A percentile compares a stretch with the other conserved stretches of the same genome.
phyloP scores from a whole-genome alignment of 768 basidiomycete genomes.

The Jaapia argillacea region DNA sequence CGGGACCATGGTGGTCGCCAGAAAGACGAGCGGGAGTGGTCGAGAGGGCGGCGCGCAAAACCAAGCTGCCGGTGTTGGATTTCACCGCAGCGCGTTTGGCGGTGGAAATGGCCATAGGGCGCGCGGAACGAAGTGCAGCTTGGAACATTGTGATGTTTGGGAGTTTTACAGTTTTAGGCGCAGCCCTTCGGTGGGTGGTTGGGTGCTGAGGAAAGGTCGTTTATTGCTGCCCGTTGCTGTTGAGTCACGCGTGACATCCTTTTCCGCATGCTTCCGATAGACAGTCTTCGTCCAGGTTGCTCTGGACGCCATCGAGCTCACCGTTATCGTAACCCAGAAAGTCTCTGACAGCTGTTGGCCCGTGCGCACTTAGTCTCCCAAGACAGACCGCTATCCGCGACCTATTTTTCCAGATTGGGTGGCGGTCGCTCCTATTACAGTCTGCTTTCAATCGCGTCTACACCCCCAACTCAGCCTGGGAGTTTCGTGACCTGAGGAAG shows the following conservation, averaged over 20 bases:
- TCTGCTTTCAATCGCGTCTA: too few relatives aligned
- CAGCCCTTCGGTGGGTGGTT: neutral
- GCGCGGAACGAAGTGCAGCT: conserved; percentile 7
- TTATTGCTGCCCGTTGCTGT: neutral
- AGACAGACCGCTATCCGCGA: too few relatives aligned
- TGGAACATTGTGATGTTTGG: neutral
- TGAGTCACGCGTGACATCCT: neutral
- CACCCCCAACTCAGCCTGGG: too few relatives aligned
- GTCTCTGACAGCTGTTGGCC: too few relatives aligned
- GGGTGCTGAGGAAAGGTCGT: neutral
- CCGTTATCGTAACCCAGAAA: too few relatives aligned
- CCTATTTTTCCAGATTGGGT: too few relatives aligned
- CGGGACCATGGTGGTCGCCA: conserved; percentile 32
- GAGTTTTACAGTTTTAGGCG: too few relatives aligned
- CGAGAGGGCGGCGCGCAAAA: conserved; percentile 51
- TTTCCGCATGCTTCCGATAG: neutral
- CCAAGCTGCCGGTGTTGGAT: neutral
- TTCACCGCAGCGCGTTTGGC: conserved; percentile 7
- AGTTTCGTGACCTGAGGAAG: too few relatives aligned
- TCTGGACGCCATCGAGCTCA: too few relatives aligned
- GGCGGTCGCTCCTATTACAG: too few relatives aligned
- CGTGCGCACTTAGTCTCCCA: too few relatives aligned
- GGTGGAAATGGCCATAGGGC: conserved; percentile 7
- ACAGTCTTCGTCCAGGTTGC: neutral
- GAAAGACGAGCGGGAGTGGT: conserved; percentile 45